Base-by-base conservation (phyloP, 257 asterid genomes). In the Catharanthus roseus region DNA sequence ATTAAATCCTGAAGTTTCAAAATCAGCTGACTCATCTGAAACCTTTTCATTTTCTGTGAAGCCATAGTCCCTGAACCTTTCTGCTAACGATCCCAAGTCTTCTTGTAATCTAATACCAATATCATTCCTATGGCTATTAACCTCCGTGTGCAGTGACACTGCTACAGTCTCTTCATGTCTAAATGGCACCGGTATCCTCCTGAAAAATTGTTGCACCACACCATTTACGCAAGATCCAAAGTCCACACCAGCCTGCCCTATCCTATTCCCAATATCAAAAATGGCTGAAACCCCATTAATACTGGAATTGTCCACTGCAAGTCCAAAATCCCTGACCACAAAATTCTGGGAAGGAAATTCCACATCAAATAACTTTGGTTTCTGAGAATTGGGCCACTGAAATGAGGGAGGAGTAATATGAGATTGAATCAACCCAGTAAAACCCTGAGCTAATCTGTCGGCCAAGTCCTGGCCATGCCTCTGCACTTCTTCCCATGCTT, bases 401-500 rank as follows among this genome's bases (percentile, higher is more conserved):
- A 93, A 89, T 6, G 92, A 78, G 0, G 97, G 95, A 0, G 98
- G 91, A 53, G 85, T 75, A 16, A 93, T 86, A 75, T 93, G 96
- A 38, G 96, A 83, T 39, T 90, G 97, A 75, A 93, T 91, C 71
- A 91, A 77, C 31, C 96, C 96, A 16, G 95, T 83, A 68, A 93
- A 88, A 15, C 97, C 96, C 78, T 93, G 96, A 11, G 99, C 82
- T 15, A 93, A 84, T 83, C 73, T 88, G 75, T 90, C 99, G 5
- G 97, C 99, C 39, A 91, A 82, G 70, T 93, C 97, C 74, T 75
- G 90, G 29, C 99, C 96, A 53, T 93, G 99, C 69, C 97, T 86
- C 85, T 93, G 99, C 76, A 91, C 96, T 86, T 93, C 99, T 78
- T 93, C 99, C 99, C 99, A 93, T 18, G 96, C 99, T 65, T 93